Evolutionary conservation across 257 asterid genomes (phyloP).

Genomic region (Osmanthus fragrans): DNA sequence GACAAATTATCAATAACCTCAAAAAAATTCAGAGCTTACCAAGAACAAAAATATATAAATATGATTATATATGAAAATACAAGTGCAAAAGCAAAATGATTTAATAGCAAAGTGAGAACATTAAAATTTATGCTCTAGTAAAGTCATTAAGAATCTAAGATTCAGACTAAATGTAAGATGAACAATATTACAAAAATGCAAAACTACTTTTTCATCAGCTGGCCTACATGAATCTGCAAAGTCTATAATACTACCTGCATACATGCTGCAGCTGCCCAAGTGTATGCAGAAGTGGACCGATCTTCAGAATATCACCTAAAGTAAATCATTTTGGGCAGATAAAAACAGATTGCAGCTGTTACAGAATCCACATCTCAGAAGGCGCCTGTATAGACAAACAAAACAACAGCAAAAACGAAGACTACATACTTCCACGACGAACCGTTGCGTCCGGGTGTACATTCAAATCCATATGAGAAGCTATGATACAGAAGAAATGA

Average conservation of each 20-base stretch:
- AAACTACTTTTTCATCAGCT: constrained; percentile 22
- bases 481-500: constrained; percentile 21
- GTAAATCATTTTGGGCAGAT: constrained; percentile 21
- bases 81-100: constrained; percentile 3
- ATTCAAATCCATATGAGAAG: constrained; percentile 30
- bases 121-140: constrained; percentile 4
- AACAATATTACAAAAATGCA: background rate
- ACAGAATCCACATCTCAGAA: constrained; percentile 23
- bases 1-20: background rate
- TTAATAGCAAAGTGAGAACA: constrained; percentile 8
- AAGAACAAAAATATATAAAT: background rate
- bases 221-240: constrained; percentile 27
- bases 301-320: constrained; percentile 29
- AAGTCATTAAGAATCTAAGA: background rate
- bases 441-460: constrained; percentile 33
- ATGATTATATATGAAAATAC: background rate
- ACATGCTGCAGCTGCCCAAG: constrained; percentile 32
- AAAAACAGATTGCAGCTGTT: constrained; percentile 25
- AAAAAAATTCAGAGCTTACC: background rate
- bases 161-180: background rate
- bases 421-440: constrained; percentile 25
- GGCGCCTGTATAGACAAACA: constrained; percentile 25
- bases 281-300: constrained; percentile 19
- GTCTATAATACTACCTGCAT: constrained; percentile 30
- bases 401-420: constrained; percentile 19